Base-by-base conservation (phyloP, 2,329 filamentous ascomycete genomes). In the Calonectria montana region DNA sequence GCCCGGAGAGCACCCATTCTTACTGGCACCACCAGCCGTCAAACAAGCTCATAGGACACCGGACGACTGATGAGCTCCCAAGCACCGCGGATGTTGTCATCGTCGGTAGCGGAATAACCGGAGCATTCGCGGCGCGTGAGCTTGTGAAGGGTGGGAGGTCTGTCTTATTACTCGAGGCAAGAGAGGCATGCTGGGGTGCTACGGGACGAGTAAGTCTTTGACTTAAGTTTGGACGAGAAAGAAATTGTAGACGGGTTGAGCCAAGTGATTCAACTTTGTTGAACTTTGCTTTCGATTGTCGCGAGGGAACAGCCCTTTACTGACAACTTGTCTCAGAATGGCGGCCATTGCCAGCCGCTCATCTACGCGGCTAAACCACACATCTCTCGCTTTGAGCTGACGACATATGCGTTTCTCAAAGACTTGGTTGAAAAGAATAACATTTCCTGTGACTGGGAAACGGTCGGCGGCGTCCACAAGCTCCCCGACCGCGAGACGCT, bases 111-210 rank as follows among this genome's bases (percentile, higher is more conserved):
- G 94, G 94, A 27, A 94, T 96, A 76, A 93, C 93, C 2, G 94
- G 94, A n/a, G 85, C 91, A 1, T 94, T 93, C 82, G 92, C 91
- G 0, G 93, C 93, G 4, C 87, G 90, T 74, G 91, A 90, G 79
- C 85, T 94, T 64, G 88, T 84, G 78, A 86, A 84, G 69, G 84
- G 82, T 45, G 85, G 87, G 6, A 84, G 87, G 70, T 86, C 83
- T n/a, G 88, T 95, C 9, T 86, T 96, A 7, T 88, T 96, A 85
- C 86, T 96, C 6, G 94, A 96, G 83, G 94, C 94, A 16, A 87
- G 94, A 77, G 94, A 96, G 84, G 93, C 92, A 4, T 96, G 94
- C 79, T 95, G 90, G 90, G 94, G 94, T 21, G 94, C 94, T n/a
- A 96, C 94, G 1, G 94, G 94, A n/a, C 85, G 94, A 79, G 92